Base-by-base conservation (phyloP, 768 basidiomycete genomes). In the Suillus decipiens region DNA sequence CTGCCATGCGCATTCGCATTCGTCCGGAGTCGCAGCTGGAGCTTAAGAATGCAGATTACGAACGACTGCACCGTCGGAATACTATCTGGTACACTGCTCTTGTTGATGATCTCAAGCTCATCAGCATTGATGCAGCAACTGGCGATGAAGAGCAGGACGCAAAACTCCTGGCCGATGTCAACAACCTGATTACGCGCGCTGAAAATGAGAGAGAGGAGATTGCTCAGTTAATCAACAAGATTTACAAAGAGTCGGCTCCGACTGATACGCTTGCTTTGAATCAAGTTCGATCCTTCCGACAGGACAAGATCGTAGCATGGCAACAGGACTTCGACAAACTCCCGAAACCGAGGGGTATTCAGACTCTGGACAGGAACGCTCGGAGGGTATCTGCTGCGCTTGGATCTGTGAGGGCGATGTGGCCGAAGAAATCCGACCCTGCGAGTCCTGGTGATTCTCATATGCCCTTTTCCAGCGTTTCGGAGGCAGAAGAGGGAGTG, bases 231-330 rank as follows among this genome's bases (percentile, higher is more conserved):
- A 87, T 97, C 60, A 90, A 94, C 64, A 78, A 82, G 60, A 86
- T 93, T 31, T 97, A 98, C 75, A 84, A 84, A 69, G 88, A 93
- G 63, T 90, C 94, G 0, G 69, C 85, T 1, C 86, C 93, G 58
- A 90, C 85, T 22, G 95, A 97, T 71, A 96, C 95, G 0, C 83
- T 96, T 48, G 92, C 89, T 42, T 82, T 96, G 58, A 98, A 95
- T 65, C 86, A 86, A 67, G 90, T 95, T 6, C 88, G 95, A 55
- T 87, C 91, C 1, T 88, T 88, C 64, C 83, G 95, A 53, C 96
- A 98, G 77, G 94, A 96, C 69, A 90, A 90, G 73, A 93, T 96
- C 54, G 93, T 96, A 17, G 92, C 91, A n/a, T 98, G 96, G 93
- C 95, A 99, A 74, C 86, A 86, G 65, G 95, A 98, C 71, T 95